Percentiles rank a stretch among this genome's conserved stretches.
These are phyloP conservation scores for Apiotrichum siamense DNA, from an alignment of 1,284 basidiomycete species.

Conservation along the genomic window DNA sequence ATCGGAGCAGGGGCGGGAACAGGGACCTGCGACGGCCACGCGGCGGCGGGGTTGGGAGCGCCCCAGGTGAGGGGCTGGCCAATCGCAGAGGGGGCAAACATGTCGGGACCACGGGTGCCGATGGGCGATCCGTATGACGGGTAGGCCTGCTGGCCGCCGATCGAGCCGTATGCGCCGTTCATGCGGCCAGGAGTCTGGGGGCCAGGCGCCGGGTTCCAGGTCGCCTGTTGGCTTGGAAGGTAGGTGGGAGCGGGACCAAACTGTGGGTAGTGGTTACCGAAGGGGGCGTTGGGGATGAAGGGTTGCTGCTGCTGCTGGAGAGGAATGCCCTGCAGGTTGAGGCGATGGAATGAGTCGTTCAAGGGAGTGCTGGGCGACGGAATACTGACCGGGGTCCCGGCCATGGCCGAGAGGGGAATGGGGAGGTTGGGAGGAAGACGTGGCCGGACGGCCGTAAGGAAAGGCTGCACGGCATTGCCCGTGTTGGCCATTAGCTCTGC, in stretches of 20 bases:
- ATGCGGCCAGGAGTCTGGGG: slow-evolving; percentile 15
- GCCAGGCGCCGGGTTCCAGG: slow-evolving; percentile 14
- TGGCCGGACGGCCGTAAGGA: slow-evolving; percentile 39
- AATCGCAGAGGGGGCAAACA: slow-evolving; percentile 10
- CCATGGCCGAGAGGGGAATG: slow-evolving; percentile 29
- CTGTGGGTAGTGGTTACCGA: slow-evolving; percentile 8
- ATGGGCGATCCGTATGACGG: slow-evolving; percentile 7
- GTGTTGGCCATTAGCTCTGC: slow-evolving; percentile 42
- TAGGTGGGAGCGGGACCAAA: slow-evolving; percentile 7
- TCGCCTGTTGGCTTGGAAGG: slow-evolving; percentile 4
- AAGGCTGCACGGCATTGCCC: slow-evolving; percentile 43
- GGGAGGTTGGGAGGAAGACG: slow-evolving; percentile 41
- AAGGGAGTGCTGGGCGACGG: slow-evolving; percentile 2
- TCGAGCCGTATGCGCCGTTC: slow-evolving; percentile 16
- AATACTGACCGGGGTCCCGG: slow-evolving; percentile 7
- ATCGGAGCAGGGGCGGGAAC: slow-evolving; percentile 1
- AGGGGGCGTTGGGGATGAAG: slow-evolving; percentile 1
- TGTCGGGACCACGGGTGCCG: slow-evolving; percentile 18
- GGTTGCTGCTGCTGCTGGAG: slow-evolving; percentile 6
- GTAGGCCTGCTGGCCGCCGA: slow-evolving; percentile 9
- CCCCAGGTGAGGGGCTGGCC: slow-evolving; percentile 30
- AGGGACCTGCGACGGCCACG: slow-evolving; percentile 20
- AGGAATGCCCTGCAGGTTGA: slow-evolving; percentile 18
- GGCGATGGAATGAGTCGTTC: slow-evolving; percentile 32
- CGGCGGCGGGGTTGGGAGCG: slow-evolving; percentile 16